Percentiles rank a stretch among this genome's conserved stretches.
Evolutionary conservation across 768 basidiomycete genomes (phyloP).

Genomic region (Boletus reticuloceps): DNA sequence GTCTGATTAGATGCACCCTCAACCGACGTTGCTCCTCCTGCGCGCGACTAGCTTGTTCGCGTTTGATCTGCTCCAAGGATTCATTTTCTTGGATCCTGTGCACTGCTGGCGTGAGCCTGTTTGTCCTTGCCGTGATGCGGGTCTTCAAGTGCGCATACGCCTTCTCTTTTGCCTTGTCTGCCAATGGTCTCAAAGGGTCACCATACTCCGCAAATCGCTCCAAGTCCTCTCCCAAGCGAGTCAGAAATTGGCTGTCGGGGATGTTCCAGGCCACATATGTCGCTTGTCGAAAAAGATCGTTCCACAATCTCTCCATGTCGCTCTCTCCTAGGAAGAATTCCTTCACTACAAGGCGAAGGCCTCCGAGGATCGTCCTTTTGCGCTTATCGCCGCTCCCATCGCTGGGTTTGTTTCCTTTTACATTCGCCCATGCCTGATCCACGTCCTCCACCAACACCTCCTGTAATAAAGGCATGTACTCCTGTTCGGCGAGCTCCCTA

Average conservation of each 20-base stretch:
- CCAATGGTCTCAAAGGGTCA: background rate
- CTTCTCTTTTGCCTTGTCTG: background rate
- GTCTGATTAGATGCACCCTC: conserved; percentile 17
- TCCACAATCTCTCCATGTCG: background rate
- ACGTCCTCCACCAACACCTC: conserved; percentile 3
- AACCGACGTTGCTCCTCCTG: conserved; percentile 7
- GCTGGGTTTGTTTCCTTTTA: background rate
- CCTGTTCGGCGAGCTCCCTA: background rate
- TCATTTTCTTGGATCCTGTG: conserved; percentile 9
- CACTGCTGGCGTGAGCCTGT: conserved; percentile 7
- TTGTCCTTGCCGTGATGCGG: background rate
- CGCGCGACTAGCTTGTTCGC: background rate
- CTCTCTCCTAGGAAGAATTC: background rate
- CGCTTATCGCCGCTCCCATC: background rate
- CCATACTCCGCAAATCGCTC: background rate
- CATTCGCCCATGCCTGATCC: conserved; percentile 2
- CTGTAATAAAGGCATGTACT: background rate
- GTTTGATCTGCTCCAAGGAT: background rate
- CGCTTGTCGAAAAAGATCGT: background rate
- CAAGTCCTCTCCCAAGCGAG: background rate
- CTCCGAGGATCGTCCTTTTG: background rate
- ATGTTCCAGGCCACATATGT: background rate
- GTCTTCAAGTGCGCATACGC: background rate
- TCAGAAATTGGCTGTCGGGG: background rate
- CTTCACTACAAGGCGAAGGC: background rate